Percentiles rank a stretch among this genome's conserved stretches.
phyloP scores from a whole-genome alignment of 345 rosid genomes.

The Lepidium didymum region DNA sequence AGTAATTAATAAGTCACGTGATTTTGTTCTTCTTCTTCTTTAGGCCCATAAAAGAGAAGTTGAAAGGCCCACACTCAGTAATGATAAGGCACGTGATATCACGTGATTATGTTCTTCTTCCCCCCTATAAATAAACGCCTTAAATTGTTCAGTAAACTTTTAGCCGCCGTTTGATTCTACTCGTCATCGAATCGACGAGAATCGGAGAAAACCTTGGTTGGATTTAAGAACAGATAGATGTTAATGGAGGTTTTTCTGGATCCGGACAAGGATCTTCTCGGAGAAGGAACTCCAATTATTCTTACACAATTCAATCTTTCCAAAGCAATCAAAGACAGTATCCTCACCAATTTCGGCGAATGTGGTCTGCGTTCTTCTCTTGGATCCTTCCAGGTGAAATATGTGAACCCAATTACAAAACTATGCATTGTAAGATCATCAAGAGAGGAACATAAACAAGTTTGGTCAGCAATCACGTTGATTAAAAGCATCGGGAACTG shows the following conservation, averaged over 20 bases:
- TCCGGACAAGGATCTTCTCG: slow-evolving; percentile 46
- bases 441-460: slow-evolving; percentile 60
- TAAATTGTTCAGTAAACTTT: neutral
- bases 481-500: slow-evolving; percentile 57
- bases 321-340: slow-evolving; percentile 55
- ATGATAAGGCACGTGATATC: neutral
- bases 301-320: slow-evolving; percentile 58
- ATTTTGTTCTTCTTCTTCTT: too few relatives aligned
- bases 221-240: slow-evolving; percentile 70
- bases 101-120: neutral
- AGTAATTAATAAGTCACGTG: too few relatives aligned
- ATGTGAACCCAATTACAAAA: slow-evolving; percentile 71
- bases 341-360: slow-evolving; percentile 69
- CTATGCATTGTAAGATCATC: slow-evolving; percentile 60
- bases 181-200: neutral
- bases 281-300: slow-evolving; percentile 48
- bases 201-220: slow-evolving; percentile 42
- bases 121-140: neutral
- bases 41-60: neutral
- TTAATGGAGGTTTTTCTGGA: slow-evolving; percentile 68
- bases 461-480: slow-evolving; percentile 75
- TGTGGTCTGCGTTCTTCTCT: slow-evolving; percentile 66
- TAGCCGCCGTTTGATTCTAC: slow-evolving; percentile 7
- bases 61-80: neutral
- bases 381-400: slow-evolving; percentile 67